phyloP scores from a whole-genome alignment of 1,139 yeast species.

The Debaryomycetaceae sp. region DNA sequence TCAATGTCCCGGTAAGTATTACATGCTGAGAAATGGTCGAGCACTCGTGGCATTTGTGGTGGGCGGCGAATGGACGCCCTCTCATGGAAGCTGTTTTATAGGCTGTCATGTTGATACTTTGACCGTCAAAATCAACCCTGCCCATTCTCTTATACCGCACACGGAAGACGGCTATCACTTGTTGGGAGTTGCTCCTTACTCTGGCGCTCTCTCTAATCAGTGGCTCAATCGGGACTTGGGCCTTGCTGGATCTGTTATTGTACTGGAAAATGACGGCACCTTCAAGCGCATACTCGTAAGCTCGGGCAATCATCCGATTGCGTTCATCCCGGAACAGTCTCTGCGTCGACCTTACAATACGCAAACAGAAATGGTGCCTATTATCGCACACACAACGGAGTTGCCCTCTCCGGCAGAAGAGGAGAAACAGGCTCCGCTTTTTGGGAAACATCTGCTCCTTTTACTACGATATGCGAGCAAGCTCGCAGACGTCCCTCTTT shows the following conservation, averaged over 20 bases:
- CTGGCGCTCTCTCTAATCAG: constrained; percentile 23
- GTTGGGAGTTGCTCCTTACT: constrained; percentile 34
- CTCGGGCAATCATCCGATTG: constrained; percentile 30
- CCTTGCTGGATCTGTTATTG: constrained; percentile 32
- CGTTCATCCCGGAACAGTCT: constrained; percentile 31
- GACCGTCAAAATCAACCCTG: constrained; percentile 29
- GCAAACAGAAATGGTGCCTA: constrained; percentile 34
- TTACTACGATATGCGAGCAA: constrained; percentile 25
- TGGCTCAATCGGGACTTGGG: constrained; percentile 40
- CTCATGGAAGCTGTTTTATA: constrained; percentile 27
- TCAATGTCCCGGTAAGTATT: constrained; percentile 12
- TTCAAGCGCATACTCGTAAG: constrained; percentile 18
- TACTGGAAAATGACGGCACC: constrained; percentile 14
- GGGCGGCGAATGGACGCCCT: constrained; percentile 30
- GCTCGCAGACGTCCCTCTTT: constrained; percentile 16
- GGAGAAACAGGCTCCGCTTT: constrained; percentile 27
- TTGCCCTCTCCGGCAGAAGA: constrained; percentile 7
- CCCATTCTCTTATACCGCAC: constrained; percentile 10
- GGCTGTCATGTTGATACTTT: constrained; percentile 36
- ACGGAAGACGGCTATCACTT: constrained; percentile 26
- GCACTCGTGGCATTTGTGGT: constrained; percentile 29
- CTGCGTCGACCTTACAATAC: constrained; percentile 21
- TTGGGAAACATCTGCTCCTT: constrained; percentile 25
- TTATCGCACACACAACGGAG: constrained; percentile 20
- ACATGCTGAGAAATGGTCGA: constrained; percentile 25